phyloP scores from a whole-genome alignment of 2,329 filamentous ascomycete species.

The Trichoderma brevicompactum region DNA sequence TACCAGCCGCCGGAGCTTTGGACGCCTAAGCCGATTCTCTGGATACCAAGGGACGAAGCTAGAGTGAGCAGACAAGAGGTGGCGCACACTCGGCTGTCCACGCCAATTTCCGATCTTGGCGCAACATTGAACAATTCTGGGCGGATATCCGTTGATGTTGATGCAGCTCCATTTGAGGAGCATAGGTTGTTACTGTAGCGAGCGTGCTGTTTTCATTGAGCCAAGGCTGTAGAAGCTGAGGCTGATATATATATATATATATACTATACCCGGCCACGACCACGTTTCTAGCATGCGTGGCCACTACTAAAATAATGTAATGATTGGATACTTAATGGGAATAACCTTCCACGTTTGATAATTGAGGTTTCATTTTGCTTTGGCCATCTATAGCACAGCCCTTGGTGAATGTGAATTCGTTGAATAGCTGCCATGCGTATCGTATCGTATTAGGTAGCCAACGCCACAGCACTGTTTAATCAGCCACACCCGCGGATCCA shows the following conservation, averaged over 20 bases:
- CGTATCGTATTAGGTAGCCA: background rate
- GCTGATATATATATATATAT: no score
- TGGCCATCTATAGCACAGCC: no score
- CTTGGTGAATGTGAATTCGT: no score
- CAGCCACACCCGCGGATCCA: slow-evolving; percentile 24
- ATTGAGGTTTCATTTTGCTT: no score
- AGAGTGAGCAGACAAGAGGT: slow-evolving; percentile 81
- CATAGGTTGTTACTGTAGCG: slow-evolving; percentile 47
- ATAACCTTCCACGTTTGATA: fast-evolving
- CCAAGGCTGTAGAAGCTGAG: background rate
- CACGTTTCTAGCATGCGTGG: background rate
- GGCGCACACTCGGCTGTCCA: slow-evolving; percentile 69
- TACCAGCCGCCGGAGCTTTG: slow-evolving; percentile 70
- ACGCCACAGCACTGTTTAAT: slow-evolving; percentile 5
- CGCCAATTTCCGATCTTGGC: slow-evolving; percentile 72
- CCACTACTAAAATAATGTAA: slow-evolving; percentile 1
- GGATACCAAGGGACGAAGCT: slow-evolving; percentile 78
- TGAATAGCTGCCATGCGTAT: no score
- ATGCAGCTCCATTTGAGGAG: slow-evolving; percentile 45
- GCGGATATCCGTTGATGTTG: slow-evolving; percentile 43
- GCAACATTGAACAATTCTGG: slow-evolving; percentile 43
- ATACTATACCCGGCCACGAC: slow-evolving; percentile 15
- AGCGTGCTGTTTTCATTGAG: slow-evolving; percentile 2
- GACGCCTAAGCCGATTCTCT: slow-evolving; percentile 69
- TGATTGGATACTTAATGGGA: background rate